Conservation (phyloP, 83 land plant genomes). For the Larix sibirica region DNA sequence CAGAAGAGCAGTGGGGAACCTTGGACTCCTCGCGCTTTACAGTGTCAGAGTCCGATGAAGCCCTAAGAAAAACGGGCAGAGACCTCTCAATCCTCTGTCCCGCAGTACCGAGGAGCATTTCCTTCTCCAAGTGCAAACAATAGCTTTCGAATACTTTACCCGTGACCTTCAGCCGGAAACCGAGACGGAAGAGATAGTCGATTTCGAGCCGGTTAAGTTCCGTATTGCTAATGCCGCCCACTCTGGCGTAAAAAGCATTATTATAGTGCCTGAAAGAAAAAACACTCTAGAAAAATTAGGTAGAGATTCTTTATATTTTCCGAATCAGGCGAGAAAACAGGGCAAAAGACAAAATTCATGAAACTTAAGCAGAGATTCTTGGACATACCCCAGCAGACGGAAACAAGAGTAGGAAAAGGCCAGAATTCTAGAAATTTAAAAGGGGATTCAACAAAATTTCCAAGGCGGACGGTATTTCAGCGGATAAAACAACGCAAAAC, state of each 20-base stretch:
- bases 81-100: slow-evolving; percentile 9
- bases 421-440: no score
- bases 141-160: slow-evolving; percentile 62
- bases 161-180: slow-evolving; percentile 58
- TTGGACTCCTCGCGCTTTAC: neutral
- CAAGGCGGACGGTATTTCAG: no score
- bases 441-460: no score
- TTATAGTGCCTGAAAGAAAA: slow-evolving; percentile 53
- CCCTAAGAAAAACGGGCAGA: neutral
- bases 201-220: slow-evolving; percentile 72
- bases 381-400: neutral
- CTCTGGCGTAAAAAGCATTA: slow-evolving; percentile 72
- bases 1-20: neutral
- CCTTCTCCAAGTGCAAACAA: slow-evolving; percentile 67
- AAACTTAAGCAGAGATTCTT: neutral
- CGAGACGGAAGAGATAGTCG: slow-evolving; percentile 68
- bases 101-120: slow-evolving; percentile 16
- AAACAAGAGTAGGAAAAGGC: neutral
- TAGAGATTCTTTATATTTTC: neutral
- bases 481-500: no score
- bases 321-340: neutral
- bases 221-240: slow-evolving; percentile 74
- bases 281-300: neutral
- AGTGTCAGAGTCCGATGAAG: neutral
- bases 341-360: neutral